These are phyloP conservation scores for Ophiostoma quercus DNA, from an alignment of 2,329 filamentous ascomycete genomes.

Conservation along the genomic window DNA sequence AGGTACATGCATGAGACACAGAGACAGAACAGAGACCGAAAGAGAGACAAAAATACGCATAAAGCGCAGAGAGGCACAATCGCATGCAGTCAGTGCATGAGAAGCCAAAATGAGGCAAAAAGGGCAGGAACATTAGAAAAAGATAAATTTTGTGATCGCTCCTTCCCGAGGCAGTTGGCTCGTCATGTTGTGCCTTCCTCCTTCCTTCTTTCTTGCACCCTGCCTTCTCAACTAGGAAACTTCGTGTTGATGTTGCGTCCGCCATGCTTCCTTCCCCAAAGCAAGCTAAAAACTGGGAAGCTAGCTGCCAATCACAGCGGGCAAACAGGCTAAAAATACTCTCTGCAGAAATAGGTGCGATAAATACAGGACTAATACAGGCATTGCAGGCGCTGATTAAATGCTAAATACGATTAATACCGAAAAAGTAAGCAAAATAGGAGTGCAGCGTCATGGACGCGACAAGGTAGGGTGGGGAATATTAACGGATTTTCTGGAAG, in stretches of 20 bases:
- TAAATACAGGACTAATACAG: too few relatives aligned
- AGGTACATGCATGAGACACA: neutral
- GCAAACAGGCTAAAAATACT: neutral
- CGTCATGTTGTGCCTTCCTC: neutral
- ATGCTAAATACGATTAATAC: neutral
- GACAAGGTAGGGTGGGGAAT: conserved; percentile 1
- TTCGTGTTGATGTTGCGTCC: neutral
- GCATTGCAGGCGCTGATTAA: neutral
- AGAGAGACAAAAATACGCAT: neutral
- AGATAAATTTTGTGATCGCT: neutral
- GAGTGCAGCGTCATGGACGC: conserved; percentile 6
- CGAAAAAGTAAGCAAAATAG: neutral
- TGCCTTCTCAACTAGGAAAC: neutral
- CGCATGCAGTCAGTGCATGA: neutral
- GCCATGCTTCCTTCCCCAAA: neutral
- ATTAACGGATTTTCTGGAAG: neutral
- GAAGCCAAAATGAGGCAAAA: neutral
- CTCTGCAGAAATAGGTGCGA: neutral
- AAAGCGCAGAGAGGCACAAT: neutral
- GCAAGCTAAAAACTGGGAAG: neutral
- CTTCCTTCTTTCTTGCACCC: neutral
- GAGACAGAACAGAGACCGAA: neutral
- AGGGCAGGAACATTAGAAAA: neutral
- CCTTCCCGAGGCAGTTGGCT: neutral
- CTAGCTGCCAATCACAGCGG: neutral